These are phyloP conservation scores for Pisolithus orientalis DNA, from an alignment of 768 basidiomycete genomes.

Conservation along the genomic window DNA sequence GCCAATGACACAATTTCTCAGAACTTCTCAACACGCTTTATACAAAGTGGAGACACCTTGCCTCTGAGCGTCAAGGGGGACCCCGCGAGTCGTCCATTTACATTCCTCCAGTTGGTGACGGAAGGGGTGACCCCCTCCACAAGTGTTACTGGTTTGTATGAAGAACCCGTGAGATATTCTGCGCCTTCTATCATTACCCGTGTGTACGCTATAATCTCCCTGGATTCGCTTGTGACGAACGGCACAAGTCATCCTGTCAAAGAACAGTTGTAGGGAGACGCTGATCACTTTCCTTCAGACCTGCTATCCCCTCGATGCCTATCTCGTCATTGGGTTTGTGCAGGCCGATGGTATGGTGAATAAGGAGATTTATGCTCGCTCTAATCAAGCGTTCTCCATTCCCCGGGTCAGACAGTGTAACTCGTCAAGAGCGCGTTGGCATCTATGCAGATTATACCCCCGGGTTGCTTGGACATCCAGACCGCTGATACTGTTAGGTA, in stretches of 20 bases:
- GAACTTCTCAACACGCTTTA: slow-evolving; percentile 53
- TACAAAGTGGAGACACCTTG: slow-evolving; percentile 44
- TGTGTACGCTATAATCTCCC: slow-evolving; percentile 46
- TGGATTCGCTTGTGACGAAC: slow-evolving; percentile 43
- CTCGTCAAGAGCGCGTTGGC: slow-evolving; percentile 52
- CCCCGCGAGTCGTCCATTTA: slow-evolving; percentile 51
- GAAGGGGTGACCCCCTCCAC: slow-evolving; percentile 46
- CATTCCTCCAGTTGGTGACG: slow-evolving; percentile 50
- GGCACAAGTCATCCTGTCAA: slow-evolving; percentile 32
- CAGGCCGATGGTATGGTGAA: slow-evolving; percentile 50
- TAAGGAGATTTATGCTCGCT: slow-evolving; percentile 51
- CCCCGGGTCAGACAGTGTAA: slow-evolving; percentile 48
- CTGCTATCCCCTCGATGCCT: slow-evolving; percentile 51
- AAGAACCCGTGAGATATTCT: background rate
- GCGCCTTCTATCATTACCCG: slow-evolving; percentile 50
- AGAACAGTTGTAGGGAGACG: background rate
- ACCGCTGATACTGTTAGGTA: slow-evolving; percentile 39
- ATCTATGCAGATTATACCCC: slow-evolving; percentile 55
- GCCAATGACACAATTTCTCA: slow-evolving; percentile 46
- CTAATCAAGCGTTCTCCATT: slow-evolving; percentile 48
- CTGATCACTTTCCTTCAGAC: slow-evolving; percentile 25
- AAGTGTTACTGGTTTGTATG: slow-evolving; percentile 38
- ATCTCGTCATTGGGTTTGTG: slow-evolving; percentile 49
- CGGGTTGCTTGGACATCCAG: slow-evolving; percentile 47
- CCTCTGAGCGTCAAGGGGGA: slow-evolving; percentile 58